phyloP scores from a whole-genome alignment of 1,284 basidiomycete genomes.

The Coniferiporia sulphurascens region DNA sequence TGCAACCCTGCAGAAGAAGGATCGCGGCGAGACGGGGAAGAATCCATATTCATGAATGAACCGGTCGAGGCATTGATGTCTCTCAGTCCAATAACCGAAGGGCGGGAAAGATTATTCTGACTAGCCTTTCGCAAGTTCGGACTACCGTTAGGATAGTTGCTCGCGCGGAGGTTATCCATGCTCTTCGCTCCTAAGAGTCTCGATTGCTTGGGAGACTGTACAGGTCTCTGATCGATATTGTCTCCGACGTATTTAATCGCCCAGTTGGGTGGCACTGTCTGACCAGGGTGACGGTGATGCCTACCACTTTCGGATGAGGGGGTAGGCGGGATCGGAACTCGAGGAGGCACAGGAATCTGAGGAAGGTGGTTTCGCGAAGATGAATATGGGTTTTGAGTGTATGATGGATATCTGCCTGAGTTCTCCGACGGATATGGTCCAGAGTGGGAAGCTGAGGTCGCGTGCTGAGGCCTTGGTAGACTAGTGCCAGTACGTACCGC shows the following conservation, averaged over 20 bases:
- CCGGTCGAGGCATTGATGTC: conserved; percentile 5
- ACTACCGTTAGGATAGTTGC: conserved; percentile 31
- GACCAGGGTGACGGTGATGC: conserved; percentile 8
- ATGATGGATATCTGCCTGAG: neutral
- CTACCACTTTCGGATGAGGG: conserved; percentile 4
- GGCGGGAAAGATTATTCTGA: conserved; percentile 12
- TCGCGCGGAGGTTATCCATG: conserved; percentile 50
- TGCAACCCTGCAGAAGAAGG: conserved; percentile 12
- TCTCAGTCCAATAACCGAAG: conserved; percentile 12
- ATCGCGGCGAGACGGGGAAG: conserved; percentile 17
- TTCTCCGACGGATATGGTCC: neutral
- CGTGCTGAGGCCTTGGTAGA: conserved; percentile 15
- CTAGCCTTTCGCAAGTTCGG: conserved; percentile 31
- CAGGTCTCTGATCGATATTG: conserved; percentile 25
- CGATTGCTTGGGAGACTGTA: conserved; percentile 26
- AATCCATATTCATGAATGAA: conserved; percentile 17
- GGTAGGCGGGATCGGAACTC: conserved; percentile 10
- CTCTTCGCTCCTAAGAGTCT: conserved; percentile 43
- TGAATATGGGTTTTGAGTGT: neutral
- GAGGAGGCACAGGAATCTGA: conserved; percentile 14
- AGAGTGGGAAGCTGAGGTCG: conserved; percentile 6
- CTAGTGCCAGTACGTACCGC: conserved; percentile 22
- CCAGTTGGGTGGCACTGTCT: conserved; percentile 15
- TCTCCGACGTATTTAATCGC: conserved; percentile 29
- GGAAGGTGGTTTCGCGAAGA: conserved; percentile 14